These are phyloP conservation scores for Gryganskiella cystojenkinii DNA, from an alignment of 192 early-diverging fungal species.

Conservation along the genomic window DNA sequence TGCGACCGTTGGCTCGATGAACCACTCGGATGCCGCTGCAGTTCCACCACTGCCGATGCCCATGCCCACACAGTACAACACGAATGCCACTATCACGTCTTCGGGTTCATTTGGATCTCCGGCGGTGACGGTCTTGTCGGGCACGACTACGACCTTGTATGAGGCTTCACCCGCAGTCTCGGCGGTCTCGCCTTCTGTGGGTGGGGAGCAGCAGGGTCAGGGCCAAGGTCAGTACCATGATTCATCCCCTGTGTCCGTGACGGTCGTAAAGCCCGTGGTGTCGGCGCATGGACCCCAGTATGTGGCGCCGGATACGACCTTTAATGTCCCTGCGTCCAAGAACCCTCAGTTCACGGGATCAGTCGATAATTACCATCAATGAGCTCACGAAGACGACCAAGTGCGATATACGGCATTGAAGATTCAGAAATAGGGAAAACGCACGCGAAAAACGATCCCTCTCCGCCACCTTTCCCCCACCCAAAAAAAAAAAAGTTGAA, in stretches of 20 bases:
- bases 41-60: conserved; percentile 24
- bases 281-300: conserved; percentile 28
- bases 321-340: background rate
- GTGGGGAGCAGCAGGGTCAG: too few relatives aligned
- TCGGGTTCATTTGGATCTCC: conserved; percentile 5
- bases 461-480: too few relatives aligned
- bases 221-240: too few relatives aligned
- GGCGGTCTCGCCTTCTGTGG: background rate
- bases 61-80: conserved; percentile 26
- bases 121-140: background rate
- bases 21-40: too few relatives aligned
- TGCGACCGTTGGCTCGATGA: background rate
- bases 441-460: too few relatives aligned
- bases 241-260: background rate
- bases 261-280: background rate
- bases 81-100: conserved; percentile 1
- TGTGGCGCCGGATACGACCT: background rate
- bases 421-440: background rate
- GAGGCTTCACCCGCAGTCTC: conserved; percentile 9
- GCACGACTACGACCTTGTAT: conserved; percentile 8
- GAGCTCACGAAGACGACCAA: background rate
- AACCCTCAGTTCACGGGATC: conserved; percentile 30
- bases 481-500: too few relatives aligned
- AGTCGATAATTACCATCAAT: conserved; percentile 13
- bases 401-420: background rate